Conservation (phyloP, 805 yeast species). For the Spencermartinsiella europaea region DNA sequence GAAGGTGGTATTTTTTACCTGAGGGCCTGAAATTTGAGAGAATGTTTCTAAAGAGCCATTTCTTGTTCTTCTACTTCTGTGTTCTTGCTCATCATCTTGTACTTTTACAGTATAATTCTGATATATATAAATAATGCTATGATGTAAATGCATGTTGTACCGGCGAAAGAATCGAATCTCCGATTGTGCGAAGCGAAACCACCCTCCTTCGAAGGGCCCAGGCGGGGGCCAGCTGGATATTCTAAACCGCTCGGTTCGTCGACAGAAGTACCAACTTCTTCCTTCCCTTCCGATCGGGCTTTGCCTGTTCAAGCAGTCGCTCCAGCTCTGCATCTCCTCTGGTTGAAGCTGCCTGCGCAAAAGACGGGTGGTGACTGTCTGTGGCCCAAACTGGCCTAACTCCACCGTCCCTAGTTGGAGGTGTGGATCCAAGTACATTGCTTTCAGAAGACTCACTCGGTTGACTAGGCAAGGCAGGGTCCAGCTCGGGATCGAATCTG, state of each 20-base stretch:
- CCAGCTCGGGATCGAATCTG: conserved; percentile 6
- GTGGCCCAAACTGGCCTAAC: conserved; percentile 18
- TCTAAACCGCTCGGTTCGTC: conserved; percentile 5
- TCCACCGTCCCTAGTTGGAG: background rate
- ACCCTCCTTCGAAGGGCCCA: too few species aligned
- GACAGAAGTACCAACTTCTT: conserved; percentile 28
- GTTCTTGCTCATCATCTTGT: too few species aligned
- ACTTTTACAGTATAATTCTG: background rate
- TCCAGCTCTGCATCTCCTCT: conserved; percentile 18
- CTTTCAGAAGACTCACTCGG: background rate
- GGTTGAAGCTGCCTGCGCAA: conserved; percentile 18
- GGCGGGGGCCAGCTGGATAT: too few species aligned
- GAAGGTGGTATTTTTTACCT: background rate
- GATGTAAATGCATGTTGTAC: conserved; percentile 1
- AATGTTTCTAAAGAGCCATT: too few species aligned
- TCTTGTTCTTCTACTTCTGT: too few species aligned
- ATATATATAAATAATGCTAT: conserved; percentile 1
- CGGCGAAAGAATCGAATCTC: too few species aligned
- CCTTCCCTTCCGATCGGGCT: conserved; percentile 19
- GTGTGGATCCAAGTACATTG: conserved; percentile 1
- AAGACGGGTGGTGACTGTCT: conserved; percentile 16
- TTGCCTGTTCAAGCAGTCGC: conserved; percentile 15
- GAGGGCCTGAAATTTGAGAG: background rate
- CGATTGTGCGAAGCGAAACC: too few species aligned
- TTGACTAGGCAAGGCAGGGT: conserved; percentile 10